Percentiles rank a stretch among this genome's conserved stretches.
These are phyloP conservation scores for Fimicolochytrium jonesii DNA, from an alignment of 192 early-diverging fungal species.

Conservation along the genomic window DNA sequence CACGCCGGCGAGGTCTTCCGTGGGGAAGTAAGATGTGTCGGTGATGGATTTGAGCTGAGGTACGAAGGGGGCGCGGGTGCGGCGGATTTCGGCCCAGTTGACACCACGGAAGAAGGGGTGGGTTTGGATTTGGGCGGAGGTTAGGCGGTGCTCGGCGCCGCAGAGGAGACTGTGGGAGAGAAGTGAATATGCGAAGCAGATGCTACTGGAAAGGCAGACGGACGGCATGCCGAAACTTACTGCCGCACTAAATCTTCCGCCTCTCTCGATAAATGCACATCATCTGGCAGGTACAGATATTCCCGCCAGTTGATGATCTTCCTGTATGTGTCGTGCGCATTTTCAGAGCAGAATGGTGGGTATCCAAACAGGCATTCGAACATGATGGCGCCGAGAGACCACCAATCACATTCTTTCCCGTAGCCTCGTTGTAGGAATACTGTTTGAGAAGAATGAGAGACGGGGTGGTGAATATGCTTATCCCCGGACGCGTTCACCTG, in stretches of 20 bases:
- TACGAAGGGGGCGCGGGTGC: constrained; percentile 83
- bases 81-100: constrained; percentile 83
- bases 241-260: constrained; percentile 89
- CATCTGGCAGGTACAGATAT: constrained; percentile 85
- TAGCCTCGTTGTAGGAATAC: constrained; percentile 94
- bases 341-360: constrained; percentile 96
- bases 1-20: constrained; percentile 72
- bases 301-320: constrained; percentile 98
- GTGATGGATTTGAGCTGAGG: constrained; percentile 90
- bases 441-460: constrained; percentile 22
- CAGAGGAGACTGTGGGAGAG: constrained; percentile 65
- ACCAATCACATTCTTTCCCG: constrained; percentile 98
- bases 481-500: no score
- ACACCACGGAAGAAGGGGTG: constrained; percentile 96
- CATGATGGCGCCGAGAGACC: constrained; percentile 99
- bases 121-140: constrained; percentile 76
- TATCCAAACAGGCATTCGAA: constrained; percentile 98
- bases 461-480: no score
- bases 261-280: constrained; percentile 84
- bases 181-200: not conserved
- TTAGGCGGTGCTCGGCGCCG: constrained; percentile 80
- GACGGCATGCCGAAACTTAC: constrained; percentile 30
- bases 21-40: constrained; percentile 97
- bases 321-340: constrained; percentile 92
- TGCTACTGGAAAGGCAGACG: not conserved